A percentile compares a stretch with the other conserved stretches of the same genome.
Evolutionary conservation across 371 early-diverging fungal species (phyloP).

Genomic region (Mucor racemosus): DNA sequence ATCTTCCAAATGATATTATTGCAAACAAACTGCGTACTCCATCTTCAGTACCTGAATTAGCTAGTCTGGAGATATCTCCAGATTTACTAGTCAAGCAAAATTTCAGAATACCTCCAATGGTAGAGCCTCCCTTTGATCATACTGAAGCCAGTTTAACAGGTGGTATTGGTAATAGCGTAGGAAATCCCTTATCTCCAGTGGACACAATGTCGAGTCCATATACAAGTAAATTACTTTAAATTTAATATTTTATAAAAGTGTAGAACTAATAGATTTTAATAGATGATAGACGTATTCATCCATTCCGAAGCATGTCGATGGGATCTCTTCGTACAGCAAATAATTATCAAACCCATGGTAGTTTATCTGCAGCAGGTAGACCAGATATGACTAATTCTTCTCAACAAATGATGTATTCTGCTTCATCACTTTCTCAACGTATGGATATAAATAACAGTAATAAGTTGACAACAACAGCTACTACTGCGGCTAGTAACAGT

Average conservation of each 20-base stretch:
- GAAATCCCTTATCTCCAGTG: slow-evolving; percentile 17
- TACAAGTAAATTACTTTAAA: slow-evolving; percentile 16
- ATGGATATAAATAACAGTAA: slow-evolving; percentile 31
- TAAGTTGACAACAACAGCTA: slow-evolving; percentile 13
- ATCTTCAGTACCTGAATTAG: slow-evolving; percentile 61
- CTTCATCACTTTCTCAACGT: slow-evolving; percentile 25
- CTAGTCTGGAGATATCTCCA: slow-evolving; percentile 62
- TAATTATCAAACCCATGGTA: slow-evolving; percentile 5
- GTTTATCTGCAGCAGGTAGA: slow-evolving; percentile 34
- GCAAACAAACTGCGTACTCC: slow-evolving; percentile 62
- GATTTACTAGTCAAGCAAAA: slow-evolving; percentile 65
- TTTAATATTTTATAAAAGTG: neutral
- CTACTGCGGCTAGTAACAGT: neutral
- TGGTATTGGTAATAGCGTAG: slow-evolving; percentile 1
- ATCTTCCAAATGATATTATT: slow-evolving; percentile 75
- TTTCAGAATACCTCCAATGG: slow-evolving; percentile 64
- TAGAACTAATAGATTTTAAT: neutral
- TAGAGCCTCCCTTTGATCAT: slow-evolving; percentile 50
- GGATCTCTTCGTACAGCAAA: slow-evolving; percentile 36
- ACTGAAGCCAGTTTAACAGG: slow-evolving; percentile 22
- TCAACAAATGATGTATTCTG: slow-evolving; percentile 27
- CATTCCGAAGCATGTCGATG: slow-evolving; percentile 51
- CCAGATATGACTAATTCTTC: slow-evolving; percentile 46
- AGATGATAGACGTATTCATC: slow-evolving; percentile 33
- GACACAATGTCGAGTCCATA: slow-evolving; percentile 28